Evolutionary conservation across 257 asterid species (phyloP).

Genomic region (Cordia subcordata): DNA sequence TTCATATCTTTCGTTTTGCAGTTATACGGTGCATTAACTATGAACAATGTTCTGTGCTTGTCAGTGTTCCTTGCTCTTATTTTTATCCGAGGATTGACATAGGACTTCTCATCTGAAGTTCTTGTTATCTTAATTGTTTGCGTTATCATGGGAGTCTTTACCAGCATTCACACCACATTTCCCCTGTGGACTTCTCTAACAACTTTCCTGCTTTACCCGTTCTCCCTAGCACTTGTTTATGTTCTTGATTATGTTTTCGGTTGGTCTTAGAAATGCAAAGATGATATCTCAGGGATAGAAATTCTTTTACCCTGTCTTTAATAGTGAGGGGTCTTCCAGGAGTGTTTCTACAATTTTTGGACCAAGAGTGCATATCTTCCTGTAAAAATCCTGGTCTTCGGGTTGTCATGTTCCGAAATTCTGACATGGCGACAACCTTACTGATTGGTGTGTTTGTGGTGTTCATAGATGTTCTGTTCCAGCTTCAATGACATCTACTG

Average conservation of each 20-base stretch:
- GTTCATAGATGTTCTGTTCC: too few relatives aligned
- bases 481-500: too few relatives aligned
- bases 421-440: too few relatives aligned
- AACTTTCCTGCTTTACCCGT: conserved; percentile 70
- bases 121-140: conserved; percentile 82
- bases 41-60: conserved; percentile 80
- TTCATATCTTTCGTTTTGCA: conserved; percentile 20
- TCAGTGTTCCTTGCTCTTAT: conserved; percentile 86
- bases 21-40: conserved; percentile 89
- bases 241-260: conserved; percentile 82
- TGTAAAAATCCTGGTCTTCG: too few relatives aligned
- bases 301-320: too few relatives aligned
- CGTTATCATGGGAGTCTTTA: conserved; percentile 69
- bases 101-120: conserved; percentile 96
- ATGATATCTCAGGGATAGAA: too few relatives aligned
- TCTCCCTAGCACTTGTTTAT: conserved; percentile 78
- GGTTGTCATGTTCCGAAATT: too few relatives aligned
- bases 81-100: conserved; percentile 61
- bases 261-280: conserved; percentile 85
- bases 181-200: conserved; percentile 75
- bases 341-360: too few relatives aligned
- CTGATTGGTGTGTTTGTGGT: too few relatives aligned
- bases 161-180: conserved; percentile 68
- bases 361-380: too few relatives aligned
- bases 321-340: too few relatives aligned